Evolutionary conservation across 2,329 filamentous ascomycete species (phyloP).

Genomic region (Cryoendolithus antarcticus): DNA sequence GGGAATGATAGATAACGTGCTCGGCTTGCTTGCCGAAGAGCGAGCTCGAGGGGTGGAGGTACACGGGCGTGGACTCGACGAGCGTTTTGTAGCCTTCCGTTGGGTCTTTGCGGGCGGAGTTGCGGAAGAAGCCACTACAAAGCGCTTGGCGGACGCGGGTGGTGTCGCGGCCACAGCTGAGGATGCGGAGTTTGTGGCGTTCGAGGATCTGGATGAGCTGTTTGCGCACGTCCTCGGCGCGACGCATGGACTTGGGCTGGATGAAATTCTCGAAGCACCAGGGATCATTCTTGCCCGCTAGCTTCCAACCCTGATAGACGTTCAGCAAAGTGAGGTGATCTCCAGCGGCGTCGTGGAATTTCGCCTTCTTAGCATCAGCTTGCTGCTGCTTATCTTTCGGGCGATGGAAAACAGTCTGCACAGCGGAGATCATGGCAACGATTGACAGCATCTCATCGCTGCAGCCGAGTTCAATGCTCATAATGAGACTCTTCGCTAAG

Average conservation of each 20-base stretch:
- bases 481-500: constrained; percentile 80
- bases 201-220: constrained; percentile 92
- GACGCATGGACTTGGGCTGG: constrained; percentile 75
- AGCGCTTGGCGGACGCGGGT: constrained; percentile 77
- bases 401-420: constrained; percentile 79
- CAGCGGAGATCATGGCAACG: constrained; percentile 76
- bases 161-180: constrained; percentile 79
- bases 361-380: constrained; percentile 93
- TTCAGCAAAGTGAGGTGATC: constrained; percentile 93
- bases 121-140: constrained; percentile 91
- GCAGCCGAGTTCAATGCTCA: constrained; percentile 74
- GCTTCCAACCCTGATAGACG: constrained; percentile 95
- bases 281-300: constrained; percentile 63
- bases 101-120: constrained; percentile 85
- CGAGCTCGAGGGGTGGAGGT: constrained; percentile 81
- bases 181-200: constrained; percentile 68
- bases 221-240: constrained; percentile 82
- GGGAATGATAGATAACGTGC: constrained; percentile 85
- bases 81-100: constrained; percentile 97
- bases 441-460: constrained; percentile 91
- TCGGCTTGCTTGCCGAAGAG: constrained; percentile 93
- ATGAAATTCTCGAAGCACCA: constrained; percentile 99
- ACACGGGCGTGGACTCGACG: constrained; percentile 87
- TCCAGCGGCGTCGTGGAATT: constrained; percentile 90
- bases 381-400: constrained; percentile 95